Conservation (phyloP, 768 basidiomycete species). For the Boletus fagicola region DNA sequence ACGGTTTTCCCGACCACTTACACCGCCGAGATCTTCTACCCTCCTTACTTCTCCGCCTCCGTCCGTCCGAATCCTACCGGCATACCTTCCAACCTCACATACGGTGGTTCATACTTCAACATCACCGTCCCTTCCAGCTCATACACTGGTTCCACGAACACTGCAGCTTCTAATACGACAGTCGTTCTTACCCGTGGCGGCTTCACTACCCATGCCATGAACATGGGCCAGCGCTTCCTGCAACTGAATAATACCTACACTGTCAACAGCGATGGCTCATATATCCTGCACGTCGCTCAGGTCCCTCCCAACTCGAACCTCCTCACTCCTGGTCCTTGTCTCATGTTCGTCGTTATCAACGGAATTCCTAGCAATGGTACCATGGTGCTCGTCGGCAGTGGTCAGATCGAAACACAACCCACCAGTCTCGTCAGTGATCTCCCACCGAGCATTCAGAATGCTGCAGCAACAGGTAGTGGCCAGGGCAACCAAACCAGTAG, state of each 20-base stretch:
- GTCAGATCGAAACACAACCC: slow-evolving; percentile 71
- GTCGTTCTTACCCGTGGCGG: slow-evolving; percentile 83
- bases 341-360: slow-evolving; percentile 78
- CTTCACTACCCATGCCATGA: slow-evolving; percentile 85
- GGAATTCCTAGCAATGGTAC: slow-evolving; percentile 84
- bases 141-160: slow-evolving; percentile 64
- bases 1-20: slow-evolving; percentile 77
- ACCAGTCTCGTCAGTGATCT: slow-evolving; percentile 26
- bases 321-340: slow-evolving; percentile 86
- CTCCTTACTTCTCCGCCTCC: slow-evolving; percentile 74
- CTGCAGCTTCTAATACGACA: slow-evolving; percentile 69
- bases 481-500: slow-evolving; percentile 10
- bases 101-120: slow-evolving; percentile 84
- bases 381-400: slow-evolving; percentile 75
- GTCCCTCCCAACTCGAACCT: slow-evolving; percentile 82
- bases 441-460: slow-evolving; percentile 41
- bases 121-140: slow-evolving; percentile 64
- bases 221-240: slow-evolving; percentile 83
- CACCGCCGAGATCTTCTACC: slow-evolving; percentile 86
- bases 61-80: slow-evolving; percentile 69
- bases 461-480: slow-evolving; percentile 38
- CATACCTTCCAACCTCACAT: slow-evolving; percentile 71
- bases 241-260: slow-evolving; percentile 87
- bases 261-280: slow-evolving; percentile 71
- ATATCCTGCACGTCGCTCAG: slow-evolving; percentile 79